Evolutionary conservation across 352 stramenopile species (phyloP), one percentile per base, ranked within the genome.

Genomic region (Phytopythium kandeliae): DNA sequence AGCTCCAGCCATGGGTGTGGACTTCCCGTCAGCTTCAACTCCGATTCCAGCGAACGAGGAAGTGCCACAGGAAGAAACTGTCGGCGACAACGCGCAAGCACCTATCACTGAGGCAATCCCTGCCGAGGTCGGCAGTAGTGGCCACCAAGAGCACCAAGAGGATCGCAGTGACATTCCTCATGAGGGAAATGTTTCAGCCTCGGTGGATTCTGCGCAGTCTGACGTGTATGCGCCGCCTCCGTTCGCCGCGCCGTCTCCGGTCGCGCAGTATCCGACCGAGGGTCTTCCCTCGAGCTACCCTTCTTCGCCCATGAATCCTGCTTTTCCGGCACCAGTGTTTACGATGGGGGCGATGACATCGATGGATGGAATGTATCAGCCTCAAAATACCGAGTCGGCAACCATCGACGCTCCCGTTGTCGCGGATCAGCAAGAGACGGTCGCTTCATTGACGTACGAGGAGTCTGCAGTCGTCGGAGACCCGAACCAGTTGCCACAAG

Each of bases 271-370:
- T 15, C 15, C 34, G 2, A 13, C n/a, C 9, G 22, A 53, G 25
- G 47, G 24, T 35, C 8, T 41, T 11, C 13, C 34, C 6, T 35
- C 47, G n/a, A 43, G 47, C 21, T 53, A 53, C 24, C 47, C 34
- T 30, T 26, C 34, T 30, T 53, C 47, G 15, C 47, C 47, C 13
- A 11, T 53, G 21, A 53, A 44, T 16, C 34, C 47, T 12, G 8
- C 47, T 4, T 53, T 44, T 17, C 47, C 47, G 6, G 22, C 47
- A 22, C 47, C 47, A 31, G 47, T 53, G 22, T 53, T 53, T 25
- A 35, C 33, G 12, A 53, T 53, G 47, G 47, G 47, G 5, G 34
- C 47, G 34, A 37, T 53, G 11, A 33, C 47, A 8, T 22, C 47
- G 33, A 53, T 53, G 47, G 34, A 53, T 0, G 47, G 44, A 13